Evolutionary conservation across 83 land plant species (phyloP).

Genomic region (Picea abies): DNA sequence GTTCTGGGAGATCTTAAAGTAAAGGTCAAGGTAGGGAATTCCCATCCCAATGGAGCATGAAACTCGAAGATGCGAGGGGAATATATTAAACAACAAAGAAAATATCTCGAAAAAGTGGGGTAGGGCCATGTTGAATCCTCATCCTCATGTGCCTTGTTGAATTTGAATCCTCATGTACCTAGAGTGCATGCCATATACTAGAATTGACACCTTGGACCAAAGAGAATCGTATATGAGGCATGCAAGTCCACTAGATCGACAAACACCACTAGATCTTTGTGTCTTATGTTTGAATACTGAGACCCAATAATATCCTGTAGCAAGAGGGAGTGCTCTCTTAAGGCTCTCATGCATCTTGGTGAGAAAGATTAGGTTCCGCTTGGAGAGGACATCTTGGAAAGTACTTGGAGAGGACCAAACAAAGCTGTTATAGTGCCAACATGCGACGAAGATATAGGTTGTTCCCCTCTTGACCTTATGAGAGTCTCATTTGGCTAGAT

Average conservation of each 20-base stretch:
- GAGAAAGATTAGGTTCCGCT: background rate
- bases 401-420: background rate
- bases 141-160: too few species aligned
- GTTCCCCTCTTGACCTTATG: too few species aligned
- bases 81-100: background rate
- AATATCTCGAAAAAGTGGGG: background rate
- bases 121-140: background rate
- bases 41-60: background rate
- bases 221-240: background rate
- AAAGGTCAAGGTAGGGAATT: background rate
- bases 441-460: background rate
- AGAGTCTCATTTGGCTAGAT: too few species aligned
- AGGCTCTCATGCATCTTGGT: background rate
- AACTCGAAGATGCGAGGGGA: background rate
- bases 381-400: background rate
- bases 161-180: background rate
- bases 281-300: background rate
- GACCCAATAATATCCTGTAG: background rate
- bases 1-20: background rate
- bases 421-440: background rate
- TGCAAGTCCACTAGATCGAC: background rate
- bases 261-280: background rate
- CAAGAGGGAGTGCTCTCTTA: background rate
- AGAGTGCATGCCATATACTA: background rate
- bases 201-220: background rate